Evolutionary conservation across 352 stramenopile genomes (phyloP).

Genomic region (Phytophthora pluvialis): DNA sequence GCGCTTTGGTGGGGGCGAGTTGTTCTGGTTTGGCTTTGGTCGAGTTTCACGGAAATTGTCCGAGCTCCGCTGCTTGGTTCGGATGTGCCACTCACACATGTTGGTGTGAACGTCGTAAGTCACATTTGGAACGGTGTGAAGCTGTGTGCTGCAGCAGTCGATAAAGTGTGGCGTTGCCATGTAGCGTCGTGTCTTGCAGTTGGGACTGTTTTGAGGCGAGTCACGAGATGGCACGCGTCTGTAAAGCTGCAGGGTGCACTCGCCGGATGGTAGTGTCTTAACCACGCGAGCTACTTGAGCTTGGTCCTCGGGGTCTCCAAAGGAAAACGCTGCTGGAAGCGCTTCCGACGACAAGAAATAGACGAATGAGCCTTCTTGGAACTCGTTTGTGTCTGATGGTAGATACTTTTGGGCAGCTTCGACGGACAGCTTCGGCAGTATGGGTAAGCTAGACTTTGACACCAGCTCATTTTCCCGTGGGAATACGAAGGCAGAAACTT

Average conservation of each 20-base stretch:
- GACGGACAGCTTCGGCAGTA: background rate
- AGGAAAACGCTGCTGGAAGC: slow-evolving; percentile 12
- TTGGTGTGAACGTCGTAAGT: slow-evolving; percentile 28
- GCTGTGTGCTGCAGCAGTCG: slow-evolving; percentile 43
- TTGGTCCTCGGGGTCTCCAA: slow-evolving; percentile 21
- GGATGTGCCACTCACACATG: slow-evolving; percentile 36
- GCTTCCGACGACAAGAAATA: slow-evolving; percentile 40
- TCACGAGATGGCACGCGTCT: slow-evolving; percentile 23
- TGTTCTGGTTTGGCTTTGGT: slow-evolving; percentile 3
- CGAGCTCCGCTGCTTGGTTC: background rate
- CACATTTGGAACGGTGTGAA: slow-evolving; percentile 48
- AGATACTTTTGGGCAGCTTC: slow-evolving; percentile 17
- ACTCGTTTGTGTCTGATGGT: slow-evolving; percentile 31
- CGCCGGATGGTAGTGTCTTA: slow-evolving; percentile 33
- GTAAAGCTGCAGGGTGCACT: slow-evolving; percentile 48
- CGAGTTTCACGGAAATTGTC: background rate
- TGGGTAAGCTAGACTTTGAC: background rate
- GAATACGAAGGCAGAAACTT: slow-evolving; percentile 14
- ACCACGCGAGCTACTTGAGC: slow-evolving; percentile 51
- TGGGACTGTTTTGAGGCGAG: slow-evolving; percentile 1
- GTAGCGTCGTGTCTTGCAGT: slow-evolving; percentile 27
- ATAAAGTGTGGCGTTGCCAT: slow-evolving; percentile 50
- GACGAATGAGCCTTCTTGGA: slow-evolving; percentile 39
- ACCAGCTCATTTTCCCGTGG: slow-evolving; percentile 6
- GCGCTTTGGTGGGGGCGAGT: slow-evolving; percentile 11